phyloP scores from a whole-genome alignment of 805 yeast genomes.

The Spathaspora hagerdaliae region DNA sequence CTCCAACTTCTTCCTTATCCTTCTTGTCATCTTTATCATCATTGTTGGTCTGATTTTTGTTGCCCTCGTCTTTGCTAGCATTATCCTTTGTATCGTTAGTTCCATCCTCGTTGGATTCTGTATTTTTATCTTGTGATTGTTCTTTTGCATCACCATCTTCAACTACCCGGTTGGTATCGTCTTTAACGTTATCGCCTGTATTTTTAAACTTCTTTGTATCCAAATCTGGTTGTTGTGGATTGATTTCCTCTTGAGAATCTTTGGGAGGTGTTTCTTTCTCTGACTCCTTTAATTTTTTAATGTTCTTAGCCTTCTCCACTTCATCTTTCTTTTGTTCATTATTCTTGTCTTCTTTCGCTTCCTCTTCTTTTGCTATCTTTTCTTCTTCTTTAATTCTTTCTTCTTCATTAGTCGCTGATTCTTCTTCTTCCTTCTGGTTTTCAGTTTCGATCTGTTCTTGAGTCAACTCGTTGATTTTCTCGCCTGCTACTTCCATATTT shows the following conservation, averaged over 20 bases:
- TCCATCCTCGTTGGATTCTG: background rate
- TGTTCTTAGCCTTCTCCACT: slow-evolving; percentile 2
- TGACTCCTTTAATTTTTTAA: background rate
- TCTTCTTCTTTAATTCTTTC: background rate
- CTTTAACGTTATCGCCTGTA: too few relatives aligned
- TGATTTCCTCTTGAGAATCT: slow-evolving; percentile 1
- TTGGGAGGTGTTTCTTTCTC: background rate
- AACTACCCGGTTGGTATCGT: too few relatives aligned
- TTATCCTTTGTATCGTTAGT: too few relatives aligned
- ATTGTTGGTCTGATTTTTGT: too few relatives aligned
- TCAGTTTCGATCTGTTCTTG: slow-evolving; percentile 4
- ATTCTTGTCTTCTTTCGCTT: slow-evolving; percentile 1
- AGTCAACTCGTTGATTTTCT: background rate
- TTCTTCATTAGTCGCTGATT: background rate
- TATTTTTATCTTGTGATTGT: background rate
- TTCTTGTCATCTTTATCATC: slow-evolving; percentile 1
- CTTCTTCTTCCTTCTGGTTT: slow-evolving; percentile 2
- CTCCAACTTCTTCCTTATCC: background rate
- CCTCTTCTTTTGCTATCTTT: background rate
- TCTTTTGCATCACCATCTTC: background rate
- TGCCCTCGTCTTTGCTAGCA: too few relatives aligned
- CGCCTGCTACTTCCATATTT: background rate
- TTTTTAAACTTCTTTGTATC: background rate
- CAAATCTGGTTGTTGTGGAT: slow-evolving; percentile 2
- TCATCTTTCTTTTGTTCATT: slow-evolving; percentile 2